These are phyloP conservation scores for Alloteropsis semialata DNA, from an alignment of 176 grass and related monocot genomes.

Conservation along the genomic window DNA sequence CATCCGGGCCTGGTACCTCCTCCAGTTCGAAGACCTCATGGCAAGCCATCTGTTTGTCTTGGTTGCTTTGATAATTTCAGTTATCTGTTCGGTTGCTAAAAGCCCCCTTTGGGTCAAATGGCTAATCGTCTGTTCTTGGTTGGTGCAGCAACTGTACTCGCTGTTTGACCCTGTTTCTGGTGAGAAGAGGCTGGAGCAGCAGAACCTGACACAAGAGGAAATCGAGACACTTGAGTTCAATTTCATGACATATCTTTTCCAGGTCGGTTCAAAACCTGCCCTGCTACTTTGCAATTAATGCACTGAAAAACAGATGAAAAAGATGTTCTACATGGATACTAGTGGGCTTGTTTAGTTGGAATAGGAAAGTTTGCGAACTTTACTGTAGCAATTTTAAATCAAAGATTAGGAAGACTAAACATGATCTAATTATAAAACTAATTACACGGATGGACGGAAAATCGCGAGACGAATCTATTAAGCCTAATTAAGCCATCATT, in stretches of 20 bases:
- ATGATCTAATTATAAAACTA: too few species aligned
- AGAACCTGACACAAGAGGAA: constrained; percentile 54
- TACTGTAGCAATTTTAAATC: too few species aligned
- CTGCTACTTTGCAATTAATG: neutral
- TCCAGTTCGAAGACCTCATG: constrained; percentile 81
- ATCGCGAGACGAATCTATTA: too few species aligned
- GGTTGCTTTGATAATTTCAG: neutral
- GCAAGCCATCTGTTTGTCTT: constrained; percentile 6
- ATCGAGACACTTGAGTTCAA: constrained; percentile 64
- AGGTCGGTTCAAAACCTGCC: constrained; percentile 31
- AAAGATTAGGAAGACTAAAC: too few species aligned
- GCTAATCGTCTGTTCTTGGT: neutral
- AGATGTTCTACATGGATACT: neutral
- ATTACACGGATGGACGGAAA: too few species aligned
- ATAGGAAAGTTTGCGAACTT: too few species aligned
- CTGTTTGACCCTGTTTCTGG: constrained; percentile 84
- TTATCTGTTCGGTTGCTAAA: neutral
- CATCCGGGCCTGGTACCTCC: constrained; percentile 70
- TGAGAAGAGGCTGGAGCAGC: constrained; percentile 65
- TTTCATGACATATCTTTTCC: constrained; percentile 85
- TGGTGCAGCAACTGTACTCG: constrained; percentile 70
- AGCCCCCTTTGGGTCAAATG: neutral
- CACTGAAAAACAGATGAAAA: neutral
- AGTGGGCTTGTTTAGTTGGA: too few species aligned
- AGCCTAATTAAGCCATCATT: too few species aligned